These are phyloP conservation scores for Dipteronia sinensis DNA, from an alignment of 345 rosid species.

Conservation along the genomic window DNA sequence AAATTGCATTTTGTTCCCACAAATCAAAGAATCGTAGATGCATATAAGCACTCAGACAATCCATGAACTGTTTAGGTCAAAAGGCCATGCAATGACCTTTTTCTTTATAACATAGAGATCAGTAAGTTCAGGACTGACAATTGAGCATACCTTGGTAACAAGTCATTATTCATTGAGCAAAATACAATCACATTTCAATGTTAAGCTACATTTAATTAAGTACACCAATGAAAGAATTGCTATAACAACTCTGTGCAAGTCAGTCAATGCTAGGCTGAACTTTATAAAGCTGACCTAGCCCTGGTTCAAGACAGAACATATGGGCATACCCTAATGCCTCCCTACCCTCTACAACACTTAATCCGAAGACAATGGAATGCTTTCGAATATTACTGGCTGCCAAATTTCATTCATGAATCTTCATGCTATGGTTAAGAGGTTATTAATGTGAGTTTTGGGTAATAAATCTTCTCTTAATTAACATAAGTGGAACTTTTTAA, in stretches of 20 bases:
- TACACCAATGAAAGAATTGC: neutral
- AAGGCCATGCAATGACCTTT: neutral
- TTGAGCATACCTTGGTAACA: neutral
- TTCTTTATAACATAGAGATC: neutral
- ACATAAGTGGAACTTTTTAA: neutral
- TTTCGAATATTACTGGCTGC: neutral
- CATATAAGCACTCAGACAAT: neutral
- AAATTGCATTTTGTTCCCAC: neutral
- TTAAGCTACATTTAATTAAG: neutral
- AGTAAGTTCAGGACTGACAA: neutral
- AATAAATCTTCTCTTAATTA: neutral
- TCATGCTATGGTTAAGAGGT: too few species aligned
- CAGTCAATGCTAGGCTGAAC: neutral
- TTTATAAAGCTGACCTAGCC: neutral
- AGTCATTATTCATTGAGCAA: neutral
- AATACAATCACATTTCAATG: neutral
- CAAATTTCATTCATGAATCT: neutral
- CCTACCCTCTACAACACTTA: neutral
- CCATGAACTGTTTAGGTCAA: conserved; percentile 1
- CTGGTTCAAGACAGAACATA: neutral
- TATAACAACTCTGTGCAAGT: neutral
- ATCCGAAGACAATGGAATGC: neutral
- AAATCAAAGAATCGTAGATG: neutral
- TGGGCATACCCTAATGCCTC: neutral
- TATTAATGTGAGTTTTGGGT: neutral